These are phyloP conservation scores for Boletellus sp. DNA, from an alignment of 768 basidiomycete species.

Conservation along the genomic window DNA sequence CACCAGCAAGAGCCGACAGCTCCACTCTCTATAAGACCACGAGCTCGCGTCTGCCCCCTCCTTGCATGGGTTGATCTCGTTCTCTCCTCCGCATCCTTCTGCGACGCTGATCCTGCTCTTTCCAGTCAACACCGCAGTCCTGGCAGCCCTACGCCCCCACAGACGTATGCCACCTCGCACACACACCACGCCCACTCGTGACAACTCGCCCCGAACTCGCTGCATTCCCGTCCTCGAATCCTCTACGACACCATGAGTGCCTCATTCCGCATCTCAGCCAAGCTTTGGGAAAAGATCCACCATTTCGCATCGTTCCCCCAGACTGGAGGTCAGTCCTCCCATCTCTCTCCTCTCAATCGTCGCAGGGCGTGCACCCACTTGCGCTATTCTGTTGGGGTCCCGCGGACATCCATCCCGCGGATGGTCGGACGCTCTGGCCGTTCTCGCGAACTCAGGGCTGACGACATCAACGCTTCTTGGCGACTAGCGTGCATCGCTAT, in stretches of 20 bases:
- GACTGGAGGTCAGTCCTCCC: conserved; percentile 67
- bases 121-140: conserved; percentile 5
- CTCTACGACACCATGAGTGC: conserved; percentile 36
- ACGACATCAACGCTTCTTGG: not conserved
- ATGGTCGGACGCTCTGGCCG: not conserved
- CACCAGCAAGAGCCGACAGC: conserved; percentile 4
- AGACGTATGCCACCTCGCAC: conserved; percentile 20
- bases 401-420: not conserved
- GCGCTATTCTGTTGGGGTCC: not conserved
- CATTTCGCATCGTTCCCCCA: conserved; percentile 91
- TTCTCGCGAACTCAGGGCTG: not conserved
- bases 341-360: not conserved
- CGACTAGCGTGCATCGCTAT: not conserved
- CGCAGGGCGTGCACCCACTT: not conserved
- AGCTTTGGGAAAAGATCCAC: conserved; percentile 87
- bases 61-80: conserved; percentile 18
- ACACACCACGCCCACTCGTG: conserved; percentile 4
- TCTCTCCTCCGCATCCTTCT: not conserved
- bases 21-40: conserved; percentile 6
- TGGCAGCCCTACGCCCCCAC: conserved; percentile 19
- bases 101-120: not conserved
- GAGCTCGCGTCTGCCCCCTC: not conserved
- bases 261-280: conserved; percentile 65
- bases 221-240: no score
- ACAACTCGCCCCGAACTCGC: conserved; percentile 8